Conservation (phyloP, 306 rosid species). For the Malus sylvestris region DNA sequence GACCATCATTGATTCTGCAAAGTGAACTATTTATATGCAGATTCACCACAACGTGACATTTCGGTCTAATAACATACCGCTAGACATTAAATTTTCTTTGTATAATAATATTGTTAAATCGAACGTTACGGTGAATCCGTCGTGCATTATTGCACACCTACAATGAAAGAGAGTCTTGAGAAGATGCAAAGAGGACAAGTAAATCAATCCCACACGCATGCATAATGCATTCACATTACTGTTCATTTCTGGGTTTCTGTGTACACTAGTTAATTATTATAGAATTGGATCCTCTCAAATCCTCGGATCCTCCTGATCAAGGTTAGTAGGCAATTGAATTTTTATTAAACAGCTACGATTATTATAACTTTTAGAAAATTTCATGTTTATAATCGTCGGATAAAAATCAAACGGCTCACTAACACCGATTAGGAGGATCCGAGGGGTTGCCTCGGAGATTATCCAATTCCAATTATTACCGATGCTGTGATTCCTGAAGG, state of each 20-base stretch:
- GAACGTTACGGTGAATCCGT: not conserved
- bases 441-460: too few species aligned
- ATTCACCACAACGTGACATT: accelerated
- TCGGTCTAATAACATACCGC: accelerated
- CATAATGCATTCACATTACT: not conserved
- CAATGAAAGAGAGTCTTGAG: not conserved
- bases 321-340: too few species aligned
- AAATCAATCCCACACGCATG: not conserved
- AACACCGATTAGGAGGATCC: too few species aligned
- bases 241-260: not conserved
- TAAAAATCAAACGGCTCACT: too few species aligned
- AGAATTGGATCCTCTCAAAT: too few species aligned
- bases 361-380: too few species aligned
- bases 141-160: not conserved
- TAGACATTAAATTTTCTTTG: accelerated
- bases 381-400: accelerated
- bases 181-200: not conserved
- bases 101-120: too few species aligned
- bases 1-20: not conserved
- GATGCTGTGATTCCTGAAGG: not conserved
- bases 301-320: too few species aligned
- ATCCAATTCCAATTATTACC: too few species aligned
- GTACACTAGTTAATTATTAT: not conserved
- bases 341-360: too few species aligned
- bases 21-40: too few species aligned